Evolutionary conservation across 2,329 filamentous ascomycete species (phyloP).

Genomic region (Ceratocystis ficicola): DNA sequence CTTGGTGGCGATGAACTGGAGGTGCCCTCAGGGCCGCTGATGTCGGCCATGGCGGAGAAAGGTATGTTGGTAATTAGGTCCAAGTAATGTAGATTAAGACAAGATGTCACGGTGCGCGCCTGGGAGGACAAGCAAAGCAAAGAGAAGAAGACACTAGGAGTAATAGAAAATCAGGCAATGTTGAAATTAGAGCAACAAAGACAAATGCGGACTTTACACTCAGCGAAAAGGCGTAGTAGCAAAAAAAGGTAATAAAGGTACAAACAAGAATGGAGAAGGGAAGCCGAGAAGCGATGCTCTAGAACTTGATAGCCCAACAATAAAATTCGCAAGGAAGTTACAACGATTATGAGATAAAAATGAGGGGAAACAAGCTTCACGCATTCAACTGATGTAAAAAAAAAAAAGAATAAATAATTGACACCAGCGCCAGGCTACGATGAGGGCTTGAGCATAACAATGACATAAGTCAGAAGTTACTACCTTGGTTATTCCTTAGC

Average conservation of each 20-base stretch:
- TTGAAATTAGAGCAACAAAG: neutral
- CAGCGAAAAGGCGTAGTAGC: neutral
- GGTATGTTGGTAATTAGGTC: neutral
- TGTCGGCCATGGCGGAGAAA: constrained; percentile 4
- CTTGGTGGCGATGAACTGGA: neutral
- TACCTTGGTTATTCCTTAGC: no score
- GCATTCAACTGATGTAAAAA: neutral
- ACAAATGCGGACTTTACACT: neutral
- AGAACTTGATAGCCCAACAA: neutral
- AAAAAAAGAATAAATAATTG: neutral
- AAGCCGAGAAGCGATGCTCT: neutral
- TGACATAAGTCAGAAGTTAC: constrained; percentile 1
- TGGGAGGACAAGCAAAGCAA: neutral
- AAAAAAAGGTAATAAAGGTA: neutral
- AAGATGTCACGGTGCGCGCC: neutral
- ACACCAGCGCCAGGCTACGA: neutral
- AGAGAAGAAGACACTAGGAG: neutral
- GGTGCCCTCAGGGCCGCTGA: neutral
- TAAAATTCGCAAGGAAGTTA: neutral
- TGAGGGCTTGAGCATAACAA: constrained; percentile 2
- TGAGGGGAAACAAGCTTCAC: constrained; percentile 4
- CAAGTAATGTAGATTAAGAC: neutral
- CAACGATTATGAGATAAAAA: neutral
- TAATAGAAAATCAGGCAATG: neutral
- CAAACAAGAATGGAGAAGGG: neutral